phyloP scores from a whole-genome alignment of 148 eudicot genomes.

The Selenicereus undatus region DNA sequence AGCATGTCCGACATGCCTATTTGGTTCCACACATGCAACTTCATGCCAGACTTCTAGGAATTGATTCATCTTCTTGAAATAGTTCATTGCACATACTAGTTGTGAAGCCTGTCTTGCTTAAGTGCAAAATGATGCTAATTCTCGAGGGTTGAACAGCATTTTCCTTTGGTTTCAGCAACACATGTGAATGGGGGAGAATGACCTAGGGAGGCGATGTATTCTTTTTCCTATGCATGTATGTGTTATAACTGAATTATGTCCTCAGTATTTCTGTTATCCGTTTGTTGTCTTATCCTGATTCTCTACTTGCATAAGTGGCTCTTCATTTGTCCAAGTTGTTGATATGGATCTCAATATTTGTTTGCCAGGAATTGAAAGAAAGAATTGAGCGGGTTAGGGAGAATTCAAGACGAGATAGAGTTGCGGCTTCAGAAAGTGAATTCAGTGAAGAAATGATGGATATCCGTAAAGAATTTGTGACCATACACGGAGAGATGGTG shows the following conservation, averaged over 20 bases:
- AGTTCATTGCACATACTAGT: neutral
- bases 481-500: constrained; percentile 97
- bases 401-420: constrained; percentile 46
- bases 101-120: neutral
- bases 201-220: neutral
- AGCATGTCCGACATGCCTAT: neutral
- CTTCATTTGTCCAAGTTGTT: neutral
- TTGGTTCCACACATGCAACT: neutral
- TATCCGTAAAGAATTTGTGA: constrained; percentile 79
- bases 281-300: neutral
- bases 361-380: constrained; percentile 71
- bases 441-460: constrained; percentile 86
- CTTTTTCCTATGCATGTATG: neutral
- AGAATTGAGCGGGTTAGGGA: constrained; percentile 66
- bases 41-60: neutral
- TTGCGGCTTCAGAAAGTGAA: constrained; percentile 56
- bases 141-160: neutral
- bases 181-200: neutral
- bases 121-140: neutral
- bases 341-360: neutral
- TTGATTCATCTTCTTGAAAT: neutral
- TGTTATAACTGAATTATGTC: neutral
- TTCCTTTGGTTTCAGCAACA: neutral
- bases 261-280: neutral
- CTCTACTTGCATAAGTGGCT: neutral